A percentile compares a stretch with the other conserved stretches of the same genome.
Conservation (phyloP, 805 yeast genomes). For the Candida ipomoeae region DNA sequence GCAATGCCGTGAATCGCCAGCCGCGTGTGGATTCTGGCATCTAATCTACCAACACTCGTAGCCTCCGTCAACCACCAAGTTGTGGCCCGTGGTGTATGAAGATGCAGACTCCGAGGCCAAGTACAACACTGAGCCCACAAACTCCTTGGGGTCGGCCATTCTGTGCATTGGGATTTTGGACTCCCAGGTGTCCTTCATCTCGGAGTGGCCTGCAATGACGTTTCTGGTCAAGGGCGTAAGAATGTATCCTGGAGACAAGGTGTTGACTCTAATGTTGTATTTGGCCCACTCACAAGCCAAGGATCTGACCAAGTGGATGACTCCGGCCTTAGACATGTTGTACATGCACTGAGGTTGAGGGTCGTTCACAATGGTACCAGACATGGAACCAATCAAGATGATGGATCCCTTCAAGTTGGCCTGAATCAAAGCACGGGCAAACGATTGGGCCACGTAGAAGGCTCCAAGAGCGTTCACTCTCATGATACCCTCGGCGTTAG, state of each 20-base stretch:
- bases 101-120: constrained; percentile 68
- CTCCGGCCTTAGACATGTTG: constrained; percentile 86
- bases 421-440: constrained; percentile 63
- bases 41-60: constrained; percentile 69
- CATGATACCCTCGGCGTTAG: constrained; percentile 62
- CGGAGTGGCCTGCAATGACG: constrained; percentile 57
- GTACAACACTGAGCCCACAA: constrained; percentile 72
- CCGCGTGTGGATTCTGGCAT: not conserved
- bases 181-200: constrained; percentile 69
- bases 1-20: constrained; percentile 6
- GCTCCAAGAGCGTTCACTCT: constrained; percentile 74
- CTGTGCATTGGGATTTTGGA: constrained; percentile 69
- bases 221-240: constrained; percentile 74
- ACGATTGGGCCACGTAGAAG: constrained; percentile 66
- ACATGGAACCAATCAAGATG: constrained; percentile 74
- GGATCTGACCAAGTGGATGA: constrained; percentile 71
- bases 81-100: constrained; percentile 79
- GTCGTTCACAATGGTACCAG: constrained; percentile 71
- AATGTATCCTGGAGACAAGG: constrained; percentile 78
- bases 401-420: constrained; percentile 56
- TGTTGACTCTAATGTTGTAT: constrained; percentile 69
- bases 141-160: constrained; percentile 83
- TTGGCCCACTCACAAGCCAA: constrained; percentile 82
- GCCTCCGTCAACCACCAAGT: constrained; percentile 82
- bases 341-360: constrained; percentile 79